Percentiles rank a stretch among this genome's conserved stretches.
Conservation (phyloP, 805 yeast species). For the Tetrapisispora fleetii region DNA sequence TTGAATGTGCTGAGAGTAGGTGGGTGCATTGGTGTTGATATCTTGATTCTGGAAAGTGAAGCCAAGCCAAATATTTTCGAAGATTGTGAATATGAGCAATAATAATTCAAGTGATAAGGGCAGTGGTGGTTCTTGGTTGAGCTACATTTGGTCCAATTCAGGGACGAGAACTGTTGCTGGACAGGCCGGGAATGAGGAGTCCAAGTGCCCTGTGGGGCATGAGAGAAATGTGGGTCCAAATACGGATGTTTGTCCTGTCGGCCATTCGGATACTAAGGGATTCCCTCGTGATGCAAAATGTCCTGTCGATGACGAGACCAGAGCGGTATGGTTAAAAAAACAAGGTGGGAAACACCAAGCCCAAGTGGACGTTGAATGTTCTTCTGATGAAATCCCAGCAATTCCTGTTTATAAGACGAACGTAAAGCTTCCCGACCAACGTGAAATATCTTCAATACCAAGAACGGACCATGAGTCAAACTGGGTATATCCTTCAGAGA, state of each 20-base stretch:
- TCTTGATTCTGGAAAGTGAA: background rate
- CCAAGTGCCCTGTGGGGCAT: background rate
- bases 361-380: conserved; percentile 31
- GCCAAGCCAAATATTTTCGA: background rate
- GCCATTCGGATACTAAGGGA: background rate
- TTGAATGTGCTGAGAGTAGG: too few species aligned
- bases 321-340: conserved; percentile 47
- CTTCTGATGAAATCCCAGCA: conserved; percentile 33
- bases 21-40: too few species aligned
- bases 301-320: conserved; percentile 59
- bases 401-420: conserved; percentile 28
- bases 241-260: background rate
- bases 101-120: background rate
- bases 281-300: conserved; percentile 29
- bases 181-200: background rate
- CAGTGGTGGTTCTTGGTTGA: background rate
- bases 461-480: conserved; percentile 55
- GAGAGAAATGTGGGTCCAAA: background rate
- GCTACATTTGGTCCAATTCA: background rate
- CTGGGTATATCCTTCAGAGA: conserved; percentile 95
- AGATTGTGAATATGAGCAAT: background rate
- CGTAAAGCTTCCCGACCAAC: conserved; percentile 50
- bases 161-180: background rate
- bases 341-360: conserved; percentile 9
- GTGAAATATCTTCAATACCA: conserved; percentile 78